phyloP scores from a whole-genome alignment of 306 rosid species.

The Quercus glauca region DNA sequence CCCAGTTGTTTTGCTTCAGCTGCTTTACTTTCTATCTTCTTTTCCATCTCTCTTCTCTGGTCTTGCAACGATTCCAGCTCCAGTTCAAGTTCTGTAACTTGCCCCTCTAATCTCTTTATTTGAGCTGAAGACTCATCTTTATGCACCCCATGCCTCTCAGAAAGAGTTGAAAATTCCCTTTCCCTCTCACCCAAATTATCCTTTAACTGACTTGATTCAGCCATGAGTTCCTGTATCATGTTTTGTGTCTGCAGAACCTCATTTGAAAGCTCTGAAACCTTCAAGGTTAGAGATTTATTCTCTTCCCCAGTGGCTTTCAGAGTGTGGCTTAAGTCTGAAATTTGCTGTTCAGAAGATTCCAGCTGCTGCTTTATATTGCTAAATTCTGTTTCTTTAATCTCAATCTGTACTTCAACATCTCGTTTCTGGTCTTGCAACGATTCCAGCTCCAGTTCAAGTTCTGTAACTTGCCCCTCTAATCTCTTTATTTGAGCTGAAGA shows the following conservation, averaged over 20 bases:
- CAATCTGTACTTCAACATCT: conserved; percentile 43
- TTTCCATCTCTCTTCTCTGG: conserved; percentile 45
- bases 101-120: conserved; percentile 40
- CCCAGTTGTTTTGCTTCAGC: conserved; percentile 46
- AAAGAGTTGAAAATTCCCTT: conserved; percentile 51
- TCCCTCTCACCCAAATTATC: conserved; percentile 49
- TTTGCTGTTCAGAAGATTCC: conserved; percentile 47
- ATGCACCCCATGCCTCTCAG: conserved; percentile 48
- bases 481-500: conserved; percentile 37
- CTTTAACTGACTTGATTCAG: conserved; percentile 47
- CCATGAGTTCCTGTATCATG: conserved; percentile 42
- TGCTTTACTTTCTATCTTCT: conserved; percentile 37
- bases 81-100: conserved; percentile 36
- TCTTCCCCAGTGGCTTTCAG: conserved; percentile 61
- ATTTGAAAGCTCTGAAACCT: conserved; percentile 43
- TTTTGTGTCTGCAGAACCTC: conserved; percentile 53
- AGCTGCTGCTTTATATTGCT: conserved; percentile 47
- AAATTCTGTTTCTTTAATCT: conserved; percentile 39
- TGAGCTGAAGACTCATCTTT: conserved; percentile 37
- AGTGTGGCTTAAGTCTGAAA: conserved; percentile 34
- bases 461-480: conserved; percentile 26
- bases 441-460: conserved; percentile 37
- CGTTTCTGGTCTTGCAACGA: conserved; percentile 40
- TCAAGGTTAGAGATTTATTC: conserved; percentile 52
- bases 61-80: conserved; percentile 46